Evolutionary conservation across 129 eudicot genomes (phyloP).

Genomic region (Oenanthe sinensis): DNA sequence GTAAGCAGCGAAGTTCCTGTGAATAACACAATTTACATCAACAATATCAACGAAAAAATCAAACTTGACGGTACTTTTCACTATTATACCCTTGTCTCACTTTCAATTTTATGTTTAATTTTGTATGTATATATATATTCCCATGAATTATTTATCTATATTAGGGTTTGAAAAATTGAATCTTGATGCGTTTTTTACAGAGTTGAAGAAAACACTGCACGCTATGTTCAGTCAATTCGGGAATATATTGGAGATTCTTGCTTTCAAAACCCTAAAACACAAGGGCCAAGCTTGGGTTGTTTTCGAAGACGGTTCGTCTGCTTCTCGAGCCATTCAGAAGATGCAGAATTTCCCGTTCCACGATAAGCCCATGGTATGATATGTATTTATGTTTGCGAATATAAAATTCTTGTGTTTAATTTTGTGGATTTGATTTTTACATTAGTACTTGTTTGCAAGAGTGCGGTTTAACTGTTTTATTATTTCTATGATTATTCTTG

Average conservation of each 20-base stretch:
- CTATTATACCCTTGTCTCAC: background rate
- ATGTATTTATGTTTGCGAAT: background rate
- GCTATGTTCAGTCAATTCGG: constrained; percentile 94
- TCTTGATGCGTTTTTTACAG: constrained; percentile 20
- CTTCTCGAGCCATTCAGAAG: constrained; percentile 61
- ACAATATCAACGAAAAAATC: constrained; percentile 82
- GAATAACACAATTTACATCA: constrained; percentile 80
- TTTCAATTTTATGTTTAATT: background rate
- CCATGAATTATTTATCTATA: no score
- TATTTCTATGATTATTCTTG: background rate
- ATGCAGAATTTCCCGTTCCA: constrained; percentile 97
- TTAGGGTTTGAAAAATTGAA: background rate
- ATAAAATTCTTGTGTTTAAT: background rate
- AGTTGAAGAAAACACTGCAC: constrained; percentile 77
- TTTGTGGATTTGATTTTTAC: background rate
- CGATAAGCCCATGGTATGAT: constrained; percentile 87
- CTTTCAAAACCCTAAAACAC: constrained; percentile 91
- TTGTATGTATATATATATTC: background rate
- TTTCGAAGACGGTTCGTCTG: constrained; percentile 67
- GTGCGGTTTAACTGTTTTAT: background rate
- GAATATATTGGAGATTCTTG: constrained; percentile 76
- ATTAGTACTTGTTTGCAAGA: background rate
- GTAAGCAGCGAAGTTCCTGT: constrained; percentile 46
- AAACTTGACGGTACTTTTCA: constrained; percentile 63
- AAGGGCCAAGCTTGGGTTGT: constrained; percentile 99